Base-by-base conservation (phyloP, 345 rosid genomes). In the Salix udensis region DNA sequence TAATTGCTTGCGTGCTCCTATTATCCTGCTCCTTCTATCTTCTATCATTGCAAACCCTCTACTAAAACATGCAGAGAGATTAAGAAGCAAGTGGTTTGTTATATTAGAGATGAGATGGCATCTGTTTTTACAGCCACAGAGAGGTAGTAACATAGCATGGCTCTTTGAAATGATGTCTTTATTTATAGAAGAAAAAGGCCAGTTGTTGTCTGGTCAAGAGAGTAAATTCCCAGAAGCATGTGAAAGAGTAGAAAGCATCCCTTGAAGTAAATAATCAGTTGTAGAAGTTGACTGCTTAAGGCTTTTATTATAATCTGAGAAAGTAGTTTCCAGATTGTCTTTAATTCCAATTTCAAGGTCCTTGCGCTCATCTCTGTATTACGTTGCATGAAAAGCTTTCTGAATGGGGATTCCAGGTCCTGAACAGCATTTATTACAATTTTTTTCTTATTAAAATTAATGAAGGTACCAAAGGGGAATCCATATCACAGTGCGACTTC, bases 401-500 rank as follows among this genome's bases (percentile, higher is more conserved):
- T 16, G 23, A 24, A n/a, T 24, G 64, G 31, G n/a, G 61, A 68
- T 16, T 46, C 65, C 65, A 55, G 13, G 21, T 53, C 78, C 64
- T 30, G 64, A 58, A 42, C 66, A 50, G 68, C 42, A 67, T 37
- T 69, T 55, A 4, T 37, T 72, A 5, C 72, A 18, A 30, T 1
- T 61, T 15, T 68, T 73, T 42, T 31, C 12, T 31, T 15, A 68
- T 72, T 52, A 30, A 73, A 36, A 52, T 37, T n/a, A 65, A 53
- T 85, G 66, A 80, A 94, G 97, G 93, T 94, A 71, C 97, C 97
- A 7, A 94, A 91, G 70, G 97, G 98, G 37, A 94, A 94, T 77
- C 98, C 98, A 74, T 92, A 92, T 76, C 98, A 94, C 61, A 94
- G 98, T 78, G 97, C 97, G 79, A 94, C 96, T 79, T 94, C 98